Base-by-base conservation (phyloP, 805 yeast species). In the Nakazawaea laoshanensis region DNA sequence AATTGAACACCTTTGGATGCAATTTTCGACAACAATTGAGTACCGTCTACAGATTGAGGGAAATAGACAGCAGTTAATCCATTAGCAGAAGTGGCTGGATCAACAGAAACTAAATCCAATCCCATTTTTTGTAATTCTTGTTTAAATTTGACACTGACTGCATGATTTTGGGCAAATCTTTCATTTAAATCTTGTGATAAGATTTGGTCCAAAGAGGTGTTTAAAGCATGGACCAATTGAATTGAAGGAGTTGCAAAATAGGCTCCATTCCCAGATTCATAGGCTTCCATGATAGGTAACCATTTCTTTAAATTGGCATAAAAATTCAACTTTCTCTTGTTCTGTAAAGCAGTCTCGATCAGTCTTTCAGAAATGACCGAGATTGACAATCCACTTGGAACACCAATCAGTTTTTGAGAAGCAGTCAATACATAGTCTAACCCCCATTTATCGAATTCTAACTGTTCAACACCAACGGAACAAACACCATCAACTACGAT, bases 231-330 rank as follows among this genome's bases (percentile, higher is more conserved):
- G 40, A 89, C 64, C 40, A 82, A 69, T 61, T 86, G 96, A 29
- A 84, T 80, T 0, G 96, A 82, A n/a, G 96, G 96, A 6, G 96
- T 89, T n/a, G 96, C 95, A 52, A 86, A 89, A 64, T 88, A 92
- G 7, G 88, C 83, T 12, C 71, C 75, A 42, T 69, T 65, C 30
- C 88, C 88, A 30, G 71, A 55, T 64, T 88, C 96, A 61, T 85
- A 86, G 27, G 86, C 83, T 52, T 70, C 61, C 87, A 88, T 77
- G 51, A 88, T 70, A 25, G 96, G 96, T 30, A 77, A 57, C 97
- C 97, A 88, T 61, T 74, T 76, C 51, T 77, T 68, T 49, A 89
- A 63, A 27, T 81, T 76, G 28, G 87, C 79, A 54, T 75, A 85
- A 54, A 61, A 81, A 14, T 78, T 57, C 37, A 66, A 59, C 40